phyloP scores from a whole-genome alignment of 139 green algal species.

The Coccomyxa sp. region DNA sequence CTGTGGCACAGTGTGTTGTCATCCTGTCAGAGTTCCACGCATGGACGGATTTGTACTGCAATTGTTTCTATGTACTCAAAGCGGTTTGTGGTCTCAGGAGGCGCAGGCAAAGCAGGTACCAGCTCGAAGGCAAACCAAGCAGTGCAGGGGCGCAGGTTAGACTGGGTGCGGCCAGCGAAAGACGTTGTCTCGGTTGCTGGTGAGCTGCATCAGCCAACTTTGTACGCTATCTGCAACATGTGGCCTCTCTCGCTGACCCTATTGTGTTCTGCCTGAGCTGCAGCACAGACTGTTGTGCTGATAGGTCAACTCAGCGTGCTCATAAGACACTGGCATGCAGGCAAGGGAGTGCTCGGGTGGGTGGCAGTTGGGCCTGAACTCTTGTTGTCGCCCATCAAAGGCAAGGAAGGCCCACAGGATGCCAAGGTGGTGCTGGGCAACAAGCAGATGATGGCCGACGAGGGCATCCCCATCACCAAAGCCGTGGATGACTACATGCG shows the following conservation, averaged over 20 bases:
- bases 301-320: no score
- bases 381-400: not conserved
- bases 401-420: not conserved
- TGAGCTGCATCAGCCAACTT: not conserved
- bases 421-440: conserved; percentile 67
- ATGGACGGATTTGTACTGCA: no score
- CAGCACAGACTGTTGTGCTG: no score
- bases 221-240: no score
- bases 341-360: conserved; percentile 34
- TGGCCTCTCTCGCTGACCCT: no score
- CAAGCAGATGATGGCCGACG: conserved; percentile 60
- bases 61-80: no score
- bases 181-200: conserved; percentile 1
- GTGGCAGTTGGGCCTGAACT: conserved; percentile 1
- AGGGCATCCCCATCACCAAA: conserved; percentile 36
- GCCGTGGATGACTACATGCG: conserved; percentile 50
- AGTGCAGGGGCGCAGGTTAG: not conserved
- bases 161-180: conserved; percentile 10
- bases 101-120: no score
- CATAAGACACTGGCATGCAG: not conserved
- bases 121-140: no score
- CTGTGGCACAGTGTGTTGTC: no score
- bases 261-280: no score
- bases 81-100: no score
- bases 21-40: no score